Conservation (phyloP, 768 basidiomycete genomes). For the Lactarius deliciosus region DNA sequence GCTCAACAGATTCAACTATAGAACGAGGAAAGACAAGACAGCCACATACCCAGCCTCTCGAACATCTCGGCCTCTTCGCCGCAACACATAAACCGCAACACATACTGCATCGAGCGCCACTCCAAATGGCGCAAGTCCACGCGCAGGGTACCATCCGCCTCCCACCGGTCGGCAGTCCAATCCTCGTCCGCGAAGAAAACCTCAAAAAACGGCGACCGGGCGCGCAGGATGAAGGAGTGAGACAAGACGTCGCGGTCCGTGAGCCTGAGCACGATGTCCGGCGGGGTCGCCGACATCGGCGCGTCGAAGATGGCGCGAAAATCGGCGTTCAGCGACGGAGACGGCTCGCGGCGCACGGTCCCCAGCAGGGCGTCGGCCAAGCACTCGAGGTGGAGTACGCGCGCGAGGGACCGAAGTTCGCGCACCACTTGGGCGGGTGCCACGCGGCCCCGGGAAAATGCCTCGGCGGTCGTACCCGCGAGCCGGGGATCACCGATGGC, state of each 20-base stretch:
- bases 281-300: slow-evolving; percentile 38
- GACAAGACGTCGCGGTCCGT: slow-evolving; percentile 62
- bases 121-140: slow-evolving; percentile 70
- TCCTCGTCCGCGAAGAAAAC: slow-evolving; percentile 79
- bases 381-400: slow-evolving; percentile 54
- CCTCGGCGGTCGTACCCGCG: slow-evolving; percentile 42
- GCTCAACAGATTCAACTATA: slow-evolving; percentile 4
- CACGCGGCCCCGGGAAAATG: slow-evolving; percentile 43
- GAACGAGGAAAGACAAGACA: background rate
- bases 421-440: slow-evolving; percentile 51
- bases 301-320: slow-evolving; percentile 49
- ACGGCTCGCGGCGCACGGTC: slow-evolving; percentile 55
- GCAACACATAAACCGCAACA: slow-evolving; percentile 74
- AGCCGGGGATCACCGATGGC: slow-evolving; percentile 84
- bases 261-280: slow-evolving; percentile 73
- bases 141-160: slow-evolving; percentile 49
- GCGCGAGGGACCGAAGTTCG: slow-evolving; percentile 62
- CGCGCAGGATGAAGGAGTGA: slow-evolving; percentile 76
- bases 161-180: slow-evolving; percentile 72
- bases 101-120: slow-evolving; percentile 73
- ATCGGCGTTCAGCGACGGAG: slow-evolving; percentile 49
- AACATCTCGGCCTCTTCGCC: slow-evolving; percentile 71
- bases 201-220: slow-evolving; percentile 80
- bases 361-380: slow-evolving; percentile 58
- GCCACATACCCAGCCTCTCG: slow-evolving; percentile 57